phyloP scores from a whole-genome alignment of 2,329 filamentous ascomycete species.

The Aspergillus luchuensis region DNA sequence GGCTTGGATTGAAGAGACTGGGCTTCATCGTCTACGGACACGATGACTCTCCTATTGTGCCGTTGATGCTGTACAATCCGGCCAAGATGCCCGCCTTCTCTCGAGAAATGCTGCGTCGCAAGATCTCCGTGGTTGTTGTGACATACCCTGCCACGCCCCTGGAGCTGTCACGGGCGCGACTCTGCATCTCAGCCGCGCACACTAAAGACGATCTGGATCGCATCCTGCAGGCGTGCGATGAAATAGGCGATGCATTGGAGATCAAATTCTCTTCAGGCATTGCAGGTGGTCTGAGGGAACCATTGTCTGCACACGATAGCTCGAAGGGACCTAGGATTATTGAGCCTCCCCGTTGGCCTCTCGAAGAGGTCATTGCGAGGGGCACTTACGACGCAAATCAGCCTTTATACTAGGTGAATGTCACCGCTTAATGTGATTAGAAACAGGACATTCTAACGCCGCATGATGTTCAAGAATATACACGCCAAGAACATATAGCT shows the following conservation, averaged over 20 bases:
- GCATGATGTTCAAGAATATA: background rate
- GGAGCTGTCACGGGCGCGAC: conserved; percentile 85
- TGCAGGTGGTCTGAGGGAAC: conserved; percentile 73
- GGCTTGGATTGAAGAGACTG: conserved; percentile 87
- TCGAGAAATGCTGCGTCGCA: conserved; percentile 93
- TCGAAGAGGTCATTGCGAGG: conserved; percentile 70
- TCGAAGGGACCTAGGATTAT: conserved; percentile 49
- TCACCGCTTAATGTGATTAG: background rate
- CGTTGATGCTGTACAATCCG: conserved; percentile 87
- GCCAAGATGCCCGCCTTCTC: conserved; percentile 97
- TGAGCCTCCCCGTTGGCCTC: conserved; percentile 72
- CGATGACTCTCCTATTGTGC: conserved; percentile 94
- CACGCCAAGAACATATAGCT: background rate
- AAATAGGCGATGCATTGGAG: conserved; percentile 83
- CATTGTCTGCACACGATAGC: conserved; percentile 54
- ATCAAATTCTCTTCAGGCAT: conserved; percentile 92
- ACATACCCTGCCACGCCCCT: conserved; percentile 93
- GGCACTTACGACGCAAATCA: conserved; percentile 73
- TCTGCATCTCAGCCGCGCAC: conserved; percentile 91
- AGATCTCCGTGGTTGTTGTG: conserved; percentile 93
- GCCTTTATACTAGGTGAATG: conserved; percentile 57
- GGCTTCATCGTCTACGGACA: conserved; percentile 94
- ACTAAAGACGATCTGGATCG: conserved; percentile 96
- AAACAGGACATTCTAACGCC: conserved; percentile 1
- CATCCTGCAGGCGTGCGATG: conserved; percentile 82